A percentile compares a stretch with the other conserved stretches of the same genome.
These are phyloP conservation scores for Malus hybrid DNA, from an alignment of 331 rosid species.

Conservation along the genomic window DNA sequence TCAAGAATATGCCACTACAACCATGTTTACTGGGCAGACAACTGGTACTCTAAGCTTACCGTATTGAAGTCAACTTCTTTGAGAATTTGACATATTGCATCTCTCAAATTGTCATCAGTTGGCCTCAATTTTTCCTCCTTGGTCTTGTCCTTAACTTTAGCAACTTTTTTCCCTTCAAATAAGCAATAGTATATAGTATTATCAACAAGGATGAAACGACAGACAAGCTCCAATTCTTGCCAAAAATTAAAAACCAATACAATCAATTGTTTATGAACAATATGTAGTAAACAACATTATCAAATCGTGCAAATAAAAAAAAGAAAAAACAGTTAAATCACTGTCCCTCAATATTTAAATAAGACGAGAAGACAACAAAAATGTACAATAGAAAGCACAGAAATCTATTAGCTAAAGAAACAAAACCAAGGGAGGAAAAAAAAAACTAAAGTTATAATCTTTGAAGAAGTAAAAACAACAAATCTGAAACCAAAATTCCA, in stretches of 20 bases:
- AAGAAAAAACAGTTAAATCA: not conserved
- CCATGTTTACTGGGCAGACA: not conserved
- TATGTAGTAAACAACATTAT: not conserved
- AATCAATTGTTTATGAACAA: not conserved
- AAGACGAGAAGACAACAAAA: not conserved
- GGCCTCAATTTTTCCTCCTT: slow-evolving; percentile 50
- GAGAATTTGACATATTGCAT: slow-evolving; percentile 83
- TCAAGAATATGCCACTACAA: not conserved
- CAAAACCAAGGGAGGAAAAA: too few relatives aligned
- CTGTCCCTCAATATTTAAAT: not conserved
- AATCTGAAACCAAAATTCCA: too few relatives aligned
- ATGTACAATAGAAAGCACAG: not conserved
- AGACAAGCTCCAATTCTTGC: not conserved
- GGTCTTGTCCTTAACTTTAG: slow-evolving; percentile 59
- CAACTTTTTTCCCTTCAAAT: slow-evolving; percentile 45
- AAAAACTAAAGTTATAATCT: too few relatives aligned
- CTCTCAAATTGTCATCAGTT: slow-evolving; percentile 63
- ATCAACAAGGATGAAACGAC: not conserved
- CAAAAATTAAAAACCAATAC: not conserved
- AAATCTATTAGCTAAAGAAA: too few relatives aligned
- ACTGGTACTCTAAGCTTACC: slow-evolving; percentile 36
- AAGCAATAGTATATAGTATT: not conserved
- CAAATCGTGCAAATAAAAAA: not conserved
- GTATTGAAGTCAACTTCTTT: slow-evolving; percentile 97
- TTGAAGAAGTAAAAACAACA: too few relatives aligned